Base-by-base conservation (phyloP, 179 eudicot species). In the Amaranthus tricolor region DNA sequence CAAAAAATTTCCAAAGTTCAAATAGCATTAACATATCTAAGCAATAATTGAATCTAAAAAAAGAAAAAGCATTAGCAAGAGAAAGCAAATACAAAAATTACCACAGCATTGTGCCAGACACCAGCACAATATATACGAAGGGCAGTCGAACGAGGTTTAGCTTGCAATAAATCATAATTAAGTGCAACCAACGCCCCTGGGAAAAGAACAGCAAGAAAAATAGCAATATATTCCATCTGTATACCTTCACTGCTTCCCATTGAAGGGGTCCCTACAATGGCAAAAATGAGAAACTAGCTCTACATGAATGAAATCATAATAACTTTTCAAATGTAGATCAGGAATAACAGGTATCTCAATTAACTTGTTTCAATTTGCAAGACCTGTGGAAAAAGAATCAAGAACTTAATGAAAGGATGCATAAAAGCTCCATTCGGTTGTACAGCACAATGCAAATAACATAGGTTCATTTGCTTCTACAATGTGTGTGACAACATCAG, bases 61-160 rank as follows among this genome's bases (percentile, higher is more conserved):
- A 74, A 49, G 21, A 57, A 53, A 20, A 4, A 11, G 15, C 45
- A 75, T 57, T 63, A 55, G 31, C 49, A 12, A 65, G 69, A 65
- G 19, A 31, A 19, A 8, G 43, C 0, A 43, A 59, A 51, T 17
- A 14, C 49, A 69, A 12, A 66, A 85, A 97, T 87, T 80, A 95
- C 99, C 74, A 79, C 89, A 57, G 95, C 97, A 85, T 95, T 95
- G 75, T 95, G 99, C 97, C 97, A 92, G 73, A 95, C 86, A 63
- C 99, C 99, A 82, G 99, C 99, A 89, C 95, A 88, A 77, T 90
- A 95, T 79, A 95, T 82, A 61, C 95, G 94, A 81, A 95, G 99
- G 76, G 89, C 82, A 78, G 90, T 74, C 61, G 80, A 72, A 64
- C 81, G 83, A 24, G 97, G 88, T 76, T 90, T 81, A 31, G 86